These are phyloP conservation scores for Dunaliella primolecta DNA, from an alignment of 139 green algal species.

Conservation along the genomic window DNA sequence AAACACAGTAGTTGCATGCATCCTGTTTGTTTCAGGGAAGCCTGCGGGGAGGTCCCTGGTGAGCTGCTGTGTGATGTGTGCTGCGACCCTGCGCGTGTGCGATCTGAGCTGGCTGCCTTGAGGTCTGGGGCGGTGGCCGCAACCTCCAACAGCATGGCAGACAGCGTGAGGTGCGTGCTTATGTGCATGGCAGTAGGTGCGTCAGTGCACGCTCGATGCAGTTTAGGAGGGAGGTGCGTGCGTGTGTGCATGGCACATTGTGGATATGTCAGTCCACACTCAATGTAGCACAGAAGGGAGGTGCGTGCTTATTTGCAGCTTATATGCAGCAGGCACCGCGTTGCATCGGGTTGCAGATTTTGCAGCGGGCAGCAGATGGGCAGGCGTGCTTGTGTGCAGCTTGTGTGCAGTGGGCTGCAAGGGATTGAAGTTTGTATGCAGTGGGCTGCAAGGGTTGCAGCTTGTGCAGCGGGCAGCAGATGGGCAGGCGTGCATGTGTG, in stretches of 20 bases:
- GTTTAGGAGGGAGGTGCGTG: too few species aligned
- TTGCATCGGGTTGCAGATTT: too few species aligned
- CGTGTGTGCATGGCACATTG: neutral
- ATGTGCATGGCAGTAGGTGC: neutral
- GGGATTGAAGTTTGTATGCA: too few species aligned
- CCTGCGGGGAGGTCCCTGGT: neutral
- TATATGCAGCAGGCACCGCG: neutral
- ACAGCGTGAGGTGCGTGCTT: neutral
- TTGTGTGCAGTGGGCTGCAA: too few species aligned
- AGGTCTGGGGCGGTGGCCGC: neutral
- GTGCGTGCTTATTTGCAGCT: neutral
- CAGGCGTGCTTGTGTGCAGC: too few species aligned
- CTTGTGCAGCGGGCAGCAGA: too few species aligned
- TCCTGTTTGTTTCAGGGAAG: neutral
- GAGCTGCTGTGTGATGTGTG: conserved; percentile 2
- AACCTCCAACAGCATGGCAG: neutral
- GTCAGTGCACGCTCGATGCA: neutral
- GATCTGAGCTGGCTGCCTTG: neutral
- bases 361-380: too few species aligned
- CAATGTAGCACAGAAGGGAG: neutral
- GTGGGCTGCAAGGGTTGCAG: too few species aligned
- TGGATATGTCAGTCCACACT: neutral
- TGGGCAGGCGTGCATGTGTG: too few species aligned
- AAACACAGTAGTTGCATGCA: neutral
- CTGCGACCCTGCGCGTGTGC: neutral